Base-by-base conservation (phyloP, 2,329 filamentous ascomycete genomes). In the Scorias spongiosa region DNA sequence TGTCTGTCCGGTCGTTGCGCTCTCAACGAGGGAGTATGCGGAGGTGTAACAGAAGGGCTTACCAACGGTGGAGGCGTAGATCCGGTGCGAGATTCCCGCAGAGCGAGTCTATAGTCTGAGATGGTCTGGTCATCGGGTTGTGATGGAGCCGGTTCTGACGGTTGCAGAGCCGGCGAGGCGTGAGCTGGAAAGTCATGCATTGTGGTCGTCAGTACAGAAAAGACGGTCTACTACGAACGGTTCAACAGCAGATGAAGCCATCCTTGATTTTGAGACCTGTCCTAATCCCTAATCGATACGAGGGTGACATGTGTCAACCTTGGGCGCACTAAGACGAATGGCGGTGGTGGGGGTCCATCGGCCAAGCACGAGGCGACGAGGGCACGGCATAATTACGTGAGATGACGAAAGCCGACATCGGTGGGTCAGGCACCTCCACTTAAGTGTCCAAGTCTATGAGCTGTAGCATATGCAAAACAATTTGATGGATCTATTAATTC, bases 181-280 rank as follows among this genome's bases (percentile, higher is more conserved):
- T 74, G 71, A 34, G 71, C 67, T n/a, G 74, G 72, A 46, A 75
- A 64, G 45, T 73, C 67, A 39, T 69, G 63, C 72, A 76, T 75
- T 50, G 53, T 57, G 37, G 43, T 10, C 32, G 17, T 45, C 42
- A 3, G 34, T n/a, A 17, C 17, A 17, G 17, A n/a, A 8, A 4
- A 17, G 12, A 17, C 12, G 12, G 9, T 37, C 4, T 37, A 37
- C 34, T n/a, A 37, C 17, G 6, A n/a, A 37, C 9, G 17, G 17
- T 8, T 37, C 12, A 8, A 37, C 34, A 17, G 34, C 12, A 37
- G 34, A 17, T n/a, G 34, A 37, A 37, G 8, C 20, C 20, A 26
- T 26, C 20, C 20, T 26, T 26, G 20, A 26, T 26, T 4, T 26
- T 26, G 20, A 26, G 20, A 26, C 20, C 7, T 26, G 20, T 26